Evolutionary conservation across 2,329 filamentous ascomycete genomes (phyloP).

Genomic region (Fusarium robinianum): DNA sequence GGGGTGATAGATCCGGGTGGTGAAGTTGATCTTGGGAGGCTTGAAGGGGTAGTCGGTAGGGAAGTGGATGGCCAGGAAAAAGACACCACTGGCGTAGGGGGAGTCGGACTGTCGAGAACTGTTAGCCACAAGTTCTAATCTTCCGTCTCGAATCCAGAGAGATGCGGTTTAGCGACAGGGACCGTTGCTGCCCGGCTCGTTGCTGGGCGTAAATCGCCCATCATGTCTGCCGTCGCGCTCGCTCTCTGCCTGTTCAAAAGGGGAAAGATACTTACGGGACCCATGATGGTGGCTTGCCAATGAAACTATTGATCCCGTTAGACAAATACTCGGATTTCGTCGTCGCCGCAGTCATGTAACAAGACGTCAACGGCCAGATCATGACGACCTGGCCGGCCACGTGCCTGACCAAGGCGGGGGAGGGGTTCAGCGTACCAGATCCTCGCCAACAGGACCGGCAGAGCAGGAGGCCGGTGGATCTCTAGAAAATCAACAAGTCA

Average conservation of each 20-base stretch:
- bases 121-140: slow-evolving; percentile 37
- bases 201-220: too few relatives aligned
- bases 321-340: slow-evolving; percentile 15
- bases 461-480: slow-evolving; percentile 99
- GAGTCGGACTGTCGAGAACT: slow-evolving; percentile 74
- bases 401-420: slow-evolving; percentile 31
- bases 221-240: slow-evolving; percentile 6
- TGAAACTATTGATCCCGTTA: slow-evolving; percentile 72
- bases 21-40: slow-evolving; percentile 99
- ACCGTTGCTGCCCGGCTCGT: too few relatives aligned
- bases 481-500: slow-evolving; percentile 55
- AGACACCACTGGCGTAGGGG: slow-evolving; percentile 96
- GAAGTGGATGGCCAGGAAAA: slow-evolving; percentile 99
- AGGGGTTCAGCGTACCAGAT: slow-evolving; percentile 75
- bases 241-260: slow-evolving; percentile 3
- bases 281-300: slow-evolving; percentile 99
- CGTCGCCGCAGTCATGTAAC: not conserved
- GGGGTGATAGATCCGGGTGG: slow-evolving; percentile 98
- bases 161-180: slow-evolving; percentile 21
- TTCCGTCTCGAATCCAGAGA: slow-evolving; percentile 2
- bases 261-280: slow-evolving; percentile 71
- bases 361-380: slow-evolving; percentile 13
- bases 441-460: slow-evolving; percentile 93
- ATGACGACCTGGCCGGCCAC: slow-evolving; percentile 22
- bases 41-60: slow-evolving; percentile 99